These are phyloP conservation scores for Scytalidium sp. DNA, from an alignment of 2,329 filamentous ascomycete species.

Conservation along the genomic window DNA sequence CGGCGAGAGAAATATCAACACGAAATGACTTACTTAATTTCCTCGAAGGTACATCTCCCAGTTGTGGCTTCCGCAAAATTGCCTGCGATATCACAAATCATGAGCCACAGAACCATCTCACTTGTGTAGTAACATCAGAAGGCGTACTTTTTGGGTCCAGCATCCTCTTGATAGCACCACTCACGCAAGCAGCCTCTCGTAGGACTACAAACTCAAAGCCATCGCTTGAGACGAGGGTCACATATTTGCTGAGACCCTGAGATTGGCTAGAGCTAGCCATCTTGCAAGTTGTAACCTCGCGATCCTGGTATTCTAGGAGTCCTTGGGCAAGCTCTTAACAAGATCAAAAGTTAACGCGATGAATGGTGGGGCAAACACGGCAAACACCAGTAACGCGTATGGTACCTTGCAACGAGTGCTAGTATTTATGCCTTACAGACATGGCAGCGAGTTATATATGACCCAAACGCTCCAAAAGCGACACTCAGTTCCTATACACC, in stretches of 20 bases:
- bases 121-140: background rate
- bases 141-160: conserved; percentile 63
- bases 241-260: conserved; percentile 55
- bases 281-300: background rate
- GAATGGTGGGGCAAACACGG: background rate
- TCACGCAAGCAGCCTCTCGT: conserved; percentile 67
- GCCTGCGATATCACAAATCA: conserved; percentile 35
- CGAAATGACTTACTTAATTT: conserved; percentile 63
- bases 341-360: too few relatives aligned
- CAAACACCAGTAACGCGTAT: background rate
- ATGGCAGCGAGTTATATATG: too few relatives aligned
- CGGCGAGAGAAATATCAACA: conserved; percentile 1
- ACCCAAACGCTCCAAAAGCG: too few relatives aligned
- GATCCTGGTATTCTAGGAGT: background rate
- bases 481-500: too few relatives aligned
- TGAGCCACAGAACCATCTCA: background rate
- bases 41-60: conserved; percentile 64
- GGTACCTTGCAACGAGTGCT: too few relatives aligned
- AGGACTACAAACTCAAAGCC: conserved; percentile 75
- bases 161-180: conserved; percentile 72
- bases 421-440: too few relatives aligned
- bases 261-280: conserved; percentile 13
- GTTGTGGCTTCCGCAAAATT: conserved; percentile 63
- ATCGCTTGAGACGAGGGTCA: conserved; percentile 74
- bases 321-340: background rate